phyloP scores from a whole-genome alignment of 495 filamentous ascomycete species.

The Podospora anserina region DNA sequence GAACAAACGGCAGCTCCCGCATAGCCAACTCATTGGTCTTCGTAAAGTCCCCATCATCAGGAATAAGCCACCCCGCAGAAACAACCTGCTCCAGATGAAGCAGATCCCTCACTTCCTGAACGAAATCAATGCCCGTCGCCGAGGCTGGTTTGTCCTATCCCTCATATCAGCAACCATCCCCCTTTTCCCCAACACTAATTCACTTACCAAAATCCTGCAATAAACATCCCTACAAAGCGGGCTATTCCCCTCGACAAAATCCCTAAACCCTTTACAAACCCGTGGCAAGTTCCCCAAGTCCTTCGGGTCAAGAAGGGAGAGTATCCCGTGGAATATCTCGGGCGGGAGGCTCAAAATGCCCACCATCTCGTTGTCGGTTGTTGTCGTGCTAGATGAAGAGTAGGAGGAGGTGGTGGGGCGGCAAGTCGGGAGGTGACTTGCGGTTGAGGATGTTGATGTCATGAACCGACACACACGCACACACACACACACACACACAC shows the following conservation, averaged over 20 bases:
- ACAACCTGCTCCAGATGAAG: constrained; percentile 35
- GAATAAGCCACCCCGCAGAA: not conserved
- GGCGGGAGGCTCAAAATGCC: constrained; percentile 44
- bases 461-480: not conserved
- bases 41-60: not conserved
- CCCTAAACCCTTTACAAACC: constrained; percentile 48
- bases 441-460: not conserved
- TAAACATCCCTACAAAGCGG: constrained; percentile 54
- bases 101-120: constrained; percentile 42
- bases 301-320: constrained; percentile 50
- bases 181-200: too few species aligned
- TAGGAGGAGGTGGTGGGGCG: too few species aligned
- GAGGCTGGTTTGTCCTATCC: constrained; percentile 20
- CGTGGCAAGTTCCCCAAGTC: constrained; percentile 48
- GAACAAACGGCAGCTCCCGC: constrained; percentile 35
- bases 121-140: constrained; percentile 44
- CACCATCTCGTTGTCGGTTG: not conserved
- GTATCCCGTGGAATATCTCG: constrained; percentile 58
- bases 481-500: too few species aligned
- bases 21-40: not conserved
- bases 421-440: not conserved
- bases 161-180: not conserved
- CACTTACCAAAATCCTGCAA: constrained; percentile 40
- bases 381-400: not conserved
- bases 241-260: constrained; percentile 49